Evolutionary conservation across 2,329 filamentous ascomycete species (phyloP), one percentile per base, ranked within the genome.

Genomic region (Raffaelea deltoideospora): DNA sequence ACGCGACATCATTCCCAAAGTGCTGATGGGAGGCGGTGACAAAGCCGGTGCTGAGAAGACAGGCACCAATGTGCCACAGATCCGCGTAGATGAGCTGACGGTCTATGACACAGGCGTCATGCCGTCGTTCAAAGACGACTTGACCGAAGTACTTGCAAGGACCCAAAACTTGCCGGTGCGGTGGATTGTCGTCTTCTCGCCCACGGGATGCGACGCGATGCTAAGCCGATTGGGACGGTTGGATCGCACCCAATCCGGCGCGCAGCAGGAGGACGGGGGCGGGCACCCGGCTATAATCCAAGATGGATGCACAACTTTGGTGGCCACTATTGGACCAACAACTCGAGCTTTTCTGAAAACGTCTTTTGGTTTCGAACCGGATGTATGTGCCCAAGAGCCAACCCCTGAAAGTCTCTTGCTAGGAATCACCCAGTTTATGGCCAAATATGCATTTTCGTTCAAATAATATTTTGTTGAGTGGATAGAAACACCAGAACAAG

Each of bases 301-400:
- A n/a, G n/a, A n/a, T n/a, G n/a, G n/a, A n/a, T n/a, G 35, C 10
- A 65, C 54, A 35, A 79, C 76, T 1, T 75, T 71, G 43, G 64
- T 96, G 42, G 84, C 79, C 13, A 92, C 87, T 0, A 98, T 98
- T 55, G 90, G 90, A 1, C 88, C 90, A 11, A 98, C 90, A 15
- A 98, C 90, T 10, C 69, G 78, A 43, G 76, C 86, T 46, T 76
- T 84, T 57, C 59, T 98, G 31, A 53, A 62, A 14, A 61, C 64
- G 17, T 67, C 64, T 1, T 84, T 85, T 53, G 70, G 60, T 1
- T 79, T 76, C 44, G 66, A 75, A 47, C 75, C 83, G 1, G 76
- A 88, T 51, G 79, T 82, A n/a, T 92, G 80, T 55, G 83, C 90
- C 2, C 72, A 72, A 48, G 78, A 67, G 48, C 90, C 90, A 2